A percentile compares a stretch with the other conserved stretches of the same genome.
These are phyloP conservation scores for Ophiostoma piceae DNA, from an alignment of 2,329 filamentous ascomycete species.

Conservation along the genomic window DNA sequence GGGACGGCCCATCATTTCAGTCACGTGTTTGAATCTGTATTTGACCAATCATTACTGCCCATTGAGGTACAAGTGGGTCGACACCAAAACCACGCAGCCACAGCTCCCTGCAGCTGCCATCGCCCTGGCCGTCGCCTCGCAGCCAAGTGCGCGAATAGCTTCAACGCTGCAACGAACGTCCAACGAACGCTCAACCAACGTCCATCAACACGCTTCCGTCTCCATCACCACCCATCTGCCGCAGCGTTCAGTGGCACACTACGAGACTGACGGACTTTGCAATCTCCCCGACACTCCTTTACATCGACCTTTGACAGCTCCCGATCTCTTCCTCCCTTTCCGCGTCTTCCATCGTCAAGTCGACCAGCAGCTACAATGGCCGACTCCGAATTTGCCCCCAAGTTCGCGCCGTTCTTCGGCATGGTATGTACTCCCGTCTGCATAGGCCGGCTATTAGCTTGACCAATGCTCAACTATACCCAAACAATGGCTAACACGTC, in stretches of 20 bases:
- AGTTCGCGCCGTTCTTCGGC: constrained; percentile 83
- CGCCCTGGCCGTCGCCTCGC: constrained; percentile 14
- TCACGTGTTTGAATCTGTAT: not conserved
- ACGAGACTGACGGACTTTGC: not conserved
- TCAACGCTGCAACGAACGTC: not conserved
- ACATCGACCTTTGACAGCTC: not conserved
- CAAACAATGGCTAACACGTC: constrained; percentile 1
- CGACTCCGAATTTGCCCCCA: constrained; percentile 61
- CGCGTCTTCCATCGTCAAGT: not conserved
- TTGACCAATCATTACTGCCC: not conserved
- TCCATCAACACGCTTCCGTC: not conserved
- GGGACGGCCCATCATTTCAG: not conserved
- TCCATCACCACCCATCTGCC: not conserved
- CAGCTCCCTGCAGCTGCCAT: constrained; percentile 10
- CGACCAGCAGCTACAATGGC: constrained; percentile 33
- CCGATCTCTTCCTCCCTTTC: not conserved
- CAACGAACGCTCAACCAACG: not conserved
- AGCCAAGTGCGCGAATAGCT: constrained; percentile 19
- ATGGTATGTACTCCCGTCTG: constrained; percentile 59
- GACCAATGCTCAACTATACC: not conserved
- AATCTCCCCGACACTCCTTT: not conserved
- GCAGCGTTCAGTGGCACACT: not conserved
- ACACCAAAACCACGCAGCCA: constrained; percentile 24
- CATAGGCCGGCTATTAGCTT: not conserved
- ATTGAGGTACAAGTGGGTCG: not conserved